Conservation (phyloP, 1,139 yeast species). For the Yamadazyma sp. region DNA sequence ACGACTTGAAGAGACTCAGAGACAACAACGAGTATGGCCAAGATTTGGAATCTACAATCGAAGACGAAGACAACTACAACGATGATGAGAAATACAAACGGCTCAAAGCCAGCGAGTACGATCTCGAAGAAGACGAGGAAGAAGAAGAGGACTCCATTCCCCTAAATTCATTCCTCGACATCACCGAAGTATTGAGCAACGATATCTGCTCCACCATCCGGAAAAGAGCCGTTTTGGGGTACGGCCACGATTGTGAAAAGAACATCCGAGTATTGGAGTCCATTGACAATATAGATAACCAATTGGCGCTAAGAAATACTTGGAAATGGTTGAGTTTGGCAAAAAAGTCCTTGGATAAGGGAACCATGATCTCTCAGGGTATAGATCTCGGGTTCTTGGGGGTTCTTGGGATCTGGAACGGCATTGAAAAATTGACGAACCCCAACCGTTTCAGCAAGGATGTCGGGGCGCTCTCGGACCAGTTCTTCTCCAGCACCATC, state of each 20-base stretch:
- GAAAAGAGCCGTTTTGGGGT: constrained; percentile 69
- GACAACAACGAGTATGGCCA: constrained; percentile 16
- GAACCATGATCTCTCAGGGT: constrained; percentile 64
- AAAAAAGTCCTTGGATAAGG: constrained; percentile 62
- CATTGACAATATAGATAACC: constrained; percentile 53
- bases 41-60: constrained; percentile 32
- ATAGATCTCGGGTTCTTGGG: constrained; percentile 88
- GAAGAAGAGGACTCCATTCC: constrained; percentile 33
- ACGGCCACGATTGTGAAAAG: constrained; percentile 66
- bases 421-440: constrained; percentile 59
- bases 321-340: constrained; percentile 91
- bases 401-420: constrained; percentile 87
- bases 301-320: constrained; percentile 64
- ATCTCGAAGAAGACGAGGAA: constrained; percentile 21
- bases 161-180: constrained; percentile 31
- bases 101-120: constrained; percentile 21
- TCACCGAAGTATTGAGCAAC: constrained; percentile 46
- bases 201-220: constrained; percentile 71
- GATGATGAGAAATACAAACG: constrained; percentile 10
- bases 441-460: constrained; percentile 51
- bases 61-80: constrained; percentile 28
- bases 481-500: constrained; percentile 47
- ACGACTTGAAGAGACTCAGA: constrained; percentile 22
- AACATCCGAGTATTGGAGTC: constrained; percentile 65
- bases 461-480: constrained; percentile 36